Conservation (phyloP, 441 rosid genomes). For the Erodium trifolium region DNA sequence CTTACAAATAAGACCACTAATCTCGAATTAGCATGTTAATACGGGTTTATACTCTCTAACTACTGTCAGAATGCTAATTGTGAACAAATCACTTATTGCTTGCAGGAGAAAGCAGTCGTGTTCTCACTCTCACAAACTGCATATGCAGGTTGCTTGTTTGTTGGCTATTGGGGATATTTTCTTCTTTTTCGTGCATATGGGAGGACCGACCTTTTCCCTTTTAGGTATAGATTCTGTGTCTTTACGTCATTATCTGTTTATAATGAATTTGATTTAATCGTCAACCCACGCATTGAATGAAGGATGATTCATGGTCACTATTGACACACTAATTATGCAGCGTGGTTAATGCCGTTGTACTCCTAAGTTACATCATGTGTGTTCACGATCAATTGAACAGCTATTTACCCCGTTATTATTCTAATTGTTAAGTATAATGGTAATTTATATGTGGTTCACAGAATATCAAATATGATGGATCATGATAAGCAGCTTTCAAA, state of each 20-base stretch:
- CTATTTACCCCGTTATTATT: too few species aligned
- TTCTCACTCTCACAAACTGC: constrained; percentile 78
- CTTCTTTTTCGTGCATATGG: constrained; percentile 36
- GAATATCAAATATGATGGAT: constrained; percentile 40
- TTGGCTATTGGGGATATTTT: constrained; percentile 90
- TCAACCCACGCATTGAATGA: constrained; percentile 1
- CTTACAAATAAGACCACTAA: not conserved
- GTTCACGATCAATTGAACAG: not conserved
- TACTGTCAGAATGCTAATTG: not conserved
- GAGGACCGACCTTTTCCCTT: constrained; percentile 57
- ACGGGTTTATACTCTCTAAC: not conserved
- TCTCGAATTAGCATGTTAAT: not conserved
- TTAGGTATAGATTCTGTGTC: constrained; percentile 48
- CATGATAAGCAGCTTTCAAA: constrained; percentile 64
- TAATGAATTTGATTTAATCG: constrained; percentile 13
- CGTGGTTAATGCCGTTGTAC: not conserved
- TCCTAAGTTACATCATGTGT: constrained; percentile 7
- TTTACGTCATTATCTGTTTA: constrained; percentile 11
- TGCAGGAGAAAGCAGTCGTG: constrained; percentile 51
- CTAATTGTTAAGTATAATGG: not conserved
- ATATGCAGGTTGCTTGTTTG: constrained; percentile 62
- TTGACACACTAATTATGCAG: not conserved
- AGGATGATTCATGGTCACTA: not conserved
- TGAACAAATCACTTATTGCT: not conserved
- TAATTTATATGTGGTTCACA: constrained; percentile 28